Percentiles rank a stretch among this genome's conserved stretches.
Evolutionary conservation across 352 stramenopile genomes (phyloP).

Genomic region (Phytophthora litchii): DNA sequence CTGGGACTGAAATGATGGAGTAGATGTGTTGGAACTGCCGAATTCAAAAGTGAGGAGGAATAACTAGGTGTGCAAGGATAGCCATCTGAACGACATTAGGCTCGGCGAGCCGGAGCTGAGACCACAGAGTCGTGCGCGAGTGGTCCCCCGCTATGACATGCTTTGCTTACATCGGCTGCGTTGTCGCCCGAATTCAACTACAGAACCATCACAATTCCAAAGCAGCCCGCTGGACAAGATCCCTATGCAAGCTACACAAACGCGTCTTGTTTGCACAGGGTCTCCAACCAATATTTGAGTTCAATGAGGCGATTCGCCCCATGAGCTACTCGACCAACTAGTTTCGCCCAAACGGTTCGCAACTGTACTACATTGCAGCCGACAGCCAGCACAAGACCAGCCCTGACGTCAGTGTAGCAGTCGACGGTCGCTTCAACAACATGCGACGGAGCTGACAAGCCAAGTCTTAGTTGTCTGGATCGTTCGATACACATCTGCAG

Average conservation of each 20-base stretch:
- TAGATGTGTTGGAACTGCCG: background rate
- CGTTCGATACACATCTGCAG: no score
- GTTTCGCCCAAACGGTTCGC: background rate
- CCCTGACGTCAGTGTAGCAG: conserved; percentile 9
- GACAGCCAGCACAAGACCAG: conserved; percentile 3
- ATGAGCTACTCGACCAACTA: conserved; percentile 10
- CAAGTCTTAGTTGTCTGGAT: background rate
- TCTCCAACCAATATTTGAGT: background rate
- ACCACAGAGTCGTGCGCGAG: conserved; percentile 19
- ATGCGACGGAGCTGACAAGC: background rate
- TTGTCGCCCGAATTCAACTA: conserved; percentile 10
- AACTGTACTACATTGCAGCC: background rate
- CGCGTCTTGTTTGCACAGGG: conserved; percentile 18
- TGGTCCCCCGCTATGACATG: conserved; percentile 25
- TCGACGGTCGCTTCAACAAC: conserved; percentile 5
- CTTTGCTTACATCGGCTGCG: conserved; percentile 20
- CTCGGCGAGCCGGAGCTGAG: conserved; percentile 8
- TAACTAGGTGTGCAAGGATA: no score
- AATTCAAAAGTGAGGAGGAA: conserved; percentile 23
- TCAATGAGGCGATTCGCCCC: no score
- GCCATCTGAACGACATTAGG: no score
- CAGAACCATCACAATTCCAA: conserved; percentile 18
- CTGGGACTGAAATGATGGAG: background rate
- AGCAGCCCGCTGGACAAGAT: background rate
- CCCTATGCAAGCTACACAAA: background rate